A percentile compares a stretch with the other conserved stretches of the same genome.
These are phyloP conservation scores for Austroboletus rostrupii DNA, from an alignment of 1,284 basidiomycete genomes.

Conservation along the genomic window DNA sequence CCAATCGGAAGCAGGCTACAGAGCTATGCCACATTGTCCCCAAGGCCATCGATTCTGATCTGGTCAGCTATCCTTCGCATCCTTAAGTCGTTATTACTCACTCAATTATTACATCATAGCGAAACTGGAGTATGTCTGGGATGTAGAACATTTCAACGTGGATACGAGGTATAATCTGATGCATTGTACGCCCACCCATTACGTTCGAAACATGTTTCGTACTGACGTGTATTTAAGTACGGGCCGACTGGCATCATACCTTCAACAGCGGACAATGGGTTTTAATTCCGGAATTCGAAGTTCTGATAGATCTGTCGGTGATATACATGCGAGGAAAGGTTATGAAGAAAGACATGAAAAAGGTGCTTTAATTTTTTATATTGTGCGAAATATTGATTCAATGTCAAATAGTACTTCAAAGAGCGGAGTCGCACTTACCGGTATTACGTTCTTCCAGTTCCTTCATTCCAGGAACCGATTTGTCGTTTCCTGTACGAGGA, in stretches of 20 bases:
- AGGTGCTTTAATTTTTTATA: not conserved
- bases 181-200: not conserved
- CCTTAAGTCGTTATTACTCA: not conserved
- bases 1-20: not conserved
- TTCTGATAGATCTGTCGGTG: not conserved
- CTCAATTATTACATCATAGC: constrained; percentile 25
- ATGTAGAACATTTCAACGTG: not conserved
- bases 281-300: not conserved
- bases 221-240: not conserved
- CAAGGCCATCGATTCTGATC: not conserved
- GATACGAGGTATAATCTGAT: not conserved
- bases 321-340: not conserved
- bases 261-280: constrained; percentile 2
- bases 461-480: not conserved
- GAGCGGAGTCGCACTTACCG: not conserved
- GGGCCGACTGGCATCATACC: not conserved
- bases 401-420: not conserved
- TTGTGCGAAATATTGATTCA: not conserved
- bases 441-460: constrained; percentile 1
- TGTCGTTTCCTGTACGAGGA: not conserved
- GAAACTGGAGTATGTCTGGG: constrained; percentile 63
- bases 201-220: not conserved
- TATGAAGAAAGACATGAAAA: not conserved
- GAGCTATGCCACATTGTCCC: not conserved
- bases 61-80: not conserved